Conservation (phyloP, 2,329 filamentous ascomycete species). For the Scedosporium minutisporum region DNA sequence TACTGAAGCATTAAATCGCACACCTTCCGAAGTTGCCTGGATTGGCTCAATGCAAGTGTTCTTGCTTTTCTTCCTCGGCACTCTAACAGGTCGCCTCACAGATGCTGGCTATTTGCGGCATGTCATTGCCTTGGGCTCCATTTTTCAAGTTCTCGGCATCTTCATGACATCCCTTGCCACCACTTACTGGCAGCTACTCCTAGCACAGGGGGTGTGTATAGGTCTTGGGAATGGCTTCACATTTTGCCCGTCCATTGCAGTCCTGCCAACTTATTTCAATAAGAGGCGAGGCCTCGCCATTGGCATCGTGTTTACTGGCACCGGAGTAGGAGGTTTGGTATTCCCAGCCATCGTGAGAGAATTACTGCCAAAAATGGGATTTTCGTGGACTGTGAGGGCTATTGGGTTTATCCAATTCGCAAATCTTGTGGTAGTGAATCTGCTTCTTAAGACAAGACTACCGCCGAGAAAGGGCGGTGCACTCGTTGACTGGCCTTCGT, state of each 20-base stretch:
- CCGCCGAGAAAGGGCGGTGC: conserved; percentile 28
- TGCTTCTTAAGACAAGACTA: conserved; percentile 30
- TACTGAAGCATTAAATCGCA: conserved; percentile 23
- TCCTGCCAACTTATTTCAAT: conserved; percentile 57
- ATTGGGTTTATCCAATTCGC: conserved; percentile 48
- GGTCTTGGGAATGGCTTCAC: conserved; percentile 51
- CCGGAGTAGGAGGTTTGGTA: conserved; percentile 47
- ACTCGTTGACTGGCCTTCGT: conserved; percentile 33
- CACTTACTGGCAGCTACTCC: conserved; percentile 45
- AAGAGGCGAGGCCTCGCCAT: conserved; percentile 48
- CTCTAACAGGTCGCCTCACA: conserved; percentile 41
- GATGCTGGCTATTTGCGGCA: conserved; percentile 43
- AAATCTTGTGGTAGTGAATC: conserved; percentile 26
- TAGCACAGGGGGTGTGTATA: conserved; percentile 44
- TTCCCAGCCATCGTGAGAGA: conserved; percentile 31
- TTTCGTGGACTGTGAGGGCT: conserved; percentile 44
- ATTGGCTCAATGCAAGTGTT: conserved; percentile 47
- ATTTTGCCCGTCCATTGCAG: conserved; percentile 54
- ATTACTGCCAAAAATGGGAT: conserved; percentile 14
- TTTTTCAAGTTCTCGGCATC: conserved; percentile 34
- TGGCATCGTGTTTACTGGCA: conserved; percentile 52
- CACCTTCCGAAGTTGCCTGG: conserved; percentile 38
- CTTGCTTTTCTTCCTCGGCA: conserved; percentile 44
- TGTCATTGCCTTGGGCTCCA: conserved; percentile 29
- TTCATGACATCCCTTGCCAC: conserved; percentile 34